Percentiles rank a stretch among this genome's conserved stretches.
Conservation (phyloP, 257 asterid genomes). For the Ilex aquifolium region DNA sequence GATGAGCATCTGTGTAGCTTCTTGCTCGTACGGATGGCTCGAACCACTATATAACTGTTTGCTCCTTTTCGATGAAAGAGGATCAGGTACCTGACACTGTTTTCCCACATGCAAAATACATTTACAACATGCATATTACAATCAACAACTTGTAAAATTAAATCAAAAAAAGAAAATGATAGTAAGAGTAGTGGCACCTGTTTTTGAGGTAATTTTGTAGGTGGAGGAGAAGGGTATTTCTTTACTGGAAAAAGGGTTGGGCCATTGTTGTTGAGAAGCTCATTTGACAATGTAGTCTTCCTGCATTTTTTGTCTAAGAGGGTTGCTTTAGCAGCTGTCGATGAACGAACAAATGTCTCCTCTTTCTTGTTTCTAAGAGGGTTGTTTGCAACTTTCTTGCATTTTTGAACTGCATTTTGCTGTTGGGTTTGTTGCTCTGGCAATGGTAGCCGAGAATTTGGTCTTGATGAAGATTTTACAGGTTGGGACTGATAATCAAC, state of each 20-base stretch:
- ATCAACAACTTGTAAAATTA: too few species aligned
- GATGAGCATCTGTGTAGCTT: conserved; percentile 8
- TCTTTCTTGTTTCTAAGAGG: conserved; percentile 39
- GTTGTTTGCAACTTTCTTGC: conserved; percentile 24
- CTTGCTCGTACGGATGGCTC: conserved; percentile 48
- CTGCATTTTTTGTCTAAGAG: conserved; percentile 34
- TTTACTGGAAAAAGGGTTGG: conserved; percentile 57
- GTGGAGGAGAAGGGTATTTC: conserved; percentile 53
- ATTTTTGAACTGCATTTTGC: background rate
- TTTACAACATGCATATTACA: background rate
- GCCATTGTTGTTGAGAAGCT: conserved; percentile 34
- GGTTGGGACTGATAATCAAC: background rate
- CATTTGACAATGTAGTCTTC: conserved; percentile 49
- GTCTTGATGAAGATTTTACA: background rate
- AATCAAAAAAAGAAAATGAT: too few species aligned
- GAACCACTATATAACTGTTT: conserved; percentile 58
- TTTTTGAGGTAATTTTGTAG: conserved; percentile 48
- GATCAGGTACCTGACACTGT: conserved; percentile 48
- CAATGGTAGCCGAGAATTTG: conserved; percentile 13
- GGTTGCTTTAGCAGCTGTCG: conserved; percentile 25
- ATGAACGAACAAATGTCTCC: conserved; percentile 45
- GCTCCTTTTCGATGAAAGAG: conserved; percentile 50
- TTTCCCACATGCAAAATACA: conserved; percentile 9
- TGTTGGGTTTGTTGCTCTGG: conserved; percentile 1
- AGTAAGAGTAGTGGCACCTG: conserved; percentile 37